Evolutionary conservation across 2,329 filamentous ascomycete species (phyloP).

Genomic region (Microdochium nivale): DNA sequence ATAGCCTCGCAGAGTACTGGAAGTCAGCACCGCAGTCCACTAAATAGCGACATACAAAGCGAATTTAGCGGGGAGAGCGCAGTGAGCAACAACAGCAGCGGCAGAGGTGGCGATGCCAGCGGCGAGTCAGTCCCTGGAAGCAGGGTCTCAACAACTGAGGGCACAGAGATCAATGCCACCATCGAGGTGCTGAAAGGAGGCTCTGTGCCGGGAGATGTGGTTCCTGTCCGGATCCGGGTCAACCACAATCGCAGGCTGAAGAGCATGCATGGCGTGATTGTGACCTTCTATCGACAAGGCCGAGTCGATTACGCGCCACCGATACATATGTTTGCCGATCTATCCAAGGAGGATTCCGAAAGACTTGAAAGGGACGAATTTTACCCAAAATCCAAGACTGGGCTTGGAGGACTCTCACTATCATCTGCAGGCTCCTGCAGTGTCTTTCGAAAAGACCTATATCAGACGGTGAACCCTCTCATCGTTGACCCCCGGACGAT

Average conservation of each 20-base stretch:
- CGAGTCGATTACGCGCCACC: constrained; percentile 72
- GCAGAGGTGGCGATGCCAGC: constrained; percentile 32
- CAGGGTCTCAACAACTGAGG: constrained; percentile 44
- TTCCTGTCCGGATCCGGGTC: constrained; percentile 73
- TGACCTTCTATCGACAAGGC: constrained; percentile 85
- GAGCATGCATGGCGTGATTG: constrained; percentile 85
- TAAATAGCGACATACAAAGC: constrained; percentile 51
- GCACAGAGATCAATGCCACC: constrained; percentile 77
- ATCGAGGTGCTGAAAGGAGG: constrained; percentile 77
- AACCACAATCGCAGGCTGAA: constrained; percentile 85
- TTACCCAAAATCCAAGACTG: constrained; percentile 80
- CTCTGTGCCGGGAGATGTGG: constrained; percentile 74
- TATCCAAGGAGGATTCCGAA: constrained; percentile 56
- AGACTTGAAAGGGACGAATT: constrained; percentile 72
- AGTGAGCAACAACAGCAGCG: constrained; percentile 54
- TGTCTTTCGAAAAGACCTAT: constrained; percentile 90
- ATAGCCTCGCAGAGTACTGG: constrained; percentile 19
- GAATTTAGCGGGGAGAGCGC: constrained; percentile 64
- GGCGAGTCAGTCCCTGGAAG: constrained; percentile 41
- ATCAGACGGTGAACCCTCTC: constrained; percentile 79
- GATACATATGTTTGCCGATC: constrained; percentile 37
- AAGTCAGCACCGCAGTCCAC: constrained; percentile 29
- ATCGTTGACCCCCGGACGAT: constrained; percentile 78
- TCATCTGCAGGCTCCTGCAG: constrained; percentile 81
- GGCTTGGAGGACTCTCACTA: constrained; percentile 76